Evolutionary conservation across 768 basidiomycete species (phyloP), one percentile per base, ranked within the genome.

Genomic region (Mycena vulgaris): DNA sequence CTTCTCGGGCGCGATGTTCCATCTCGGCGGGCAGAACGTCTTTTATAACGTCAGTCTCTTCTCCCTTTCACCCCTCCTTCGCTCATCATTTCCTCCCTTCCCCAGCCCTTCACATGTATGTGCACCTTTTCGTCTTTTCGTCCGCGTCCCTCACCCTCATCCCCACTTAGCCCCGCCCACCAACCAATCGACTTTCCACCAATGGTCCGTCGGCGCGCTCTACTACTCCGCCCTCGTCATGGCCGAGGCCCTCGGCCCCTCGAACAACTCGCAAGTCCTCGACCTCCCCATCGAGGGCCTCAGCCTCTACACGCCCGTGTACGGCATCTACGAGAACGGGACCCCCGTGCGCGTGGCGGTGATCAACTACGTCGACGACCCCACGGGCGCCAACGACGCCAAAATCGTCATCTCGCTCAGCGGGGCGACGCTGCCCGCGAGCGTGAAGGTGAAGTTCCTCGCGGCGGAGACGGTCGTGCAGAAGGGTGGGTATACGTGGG

Each of bases 401-500:
- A 86, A 83, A 1, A 85, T 85, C 6, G 84, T 81, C 8, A 82
- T 94, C 53, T 80, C 85, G 8, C 76, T 89, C 28, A 80, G 79
- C 6, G 87, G 86, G 2, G 81, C 79, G 5, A 55, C 69, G 57
- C 5, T 48, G 0, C 89, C 89, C 1, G 62, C 82, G 13, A 78
- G 81, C 27, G 87, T 92, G 28, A 82, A 82, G 68, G 88, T 90
- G 71, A 89, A 89, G 82, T 70, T 60, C 30, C 82, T 92, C 21
- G 59, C 72, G 0, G 91, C 93, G 0, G 74, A 81, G 0, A 86
- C 86, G 1, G 89, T 93, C 3, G 81, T 87, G 1, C 86, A 89
- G 71, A 90, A 88, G 76, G 85, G 83, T 52, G 89, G 92, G 72
- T 88, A 93, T 63, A 91, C 88, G 1, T 95, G 93, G 93, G 94